A percentile compares a stretch with the other conserved stretches of the same genome.
phyloP scores from a whole-genome alignment of 345 rosid species.

The Citrus mangshanensis region DNA sequence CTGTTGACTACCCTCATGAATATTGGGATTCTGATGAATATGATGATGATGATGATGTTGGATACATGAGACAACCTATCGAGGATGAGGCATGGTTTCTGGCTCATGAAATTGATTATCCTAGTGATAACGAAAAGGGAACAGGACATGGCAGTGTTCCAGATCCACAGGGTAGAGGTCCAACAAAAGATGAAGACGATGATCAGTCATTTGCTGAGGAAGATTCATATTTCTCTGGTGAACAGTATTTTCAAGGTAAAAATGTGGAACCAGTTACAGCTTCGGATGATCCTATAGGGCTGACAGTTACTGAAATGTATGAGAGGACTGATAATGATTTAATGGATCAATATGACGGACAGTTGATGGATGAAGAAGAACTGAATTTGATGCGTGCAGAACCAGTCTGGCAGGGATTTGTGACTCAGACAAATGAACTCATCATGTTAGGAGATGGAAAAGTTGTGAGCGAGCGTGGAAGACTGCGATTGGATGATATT shows the following conservation, averaged over 20 bases:
- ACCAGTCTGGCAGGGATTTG: constrained; percentile 98
- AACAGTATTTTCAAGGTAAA: constrained; percentile 66
- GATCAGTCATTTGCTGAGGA: constrained; percentile 94
- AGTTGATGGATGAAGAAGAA: constrained; percentile 84
- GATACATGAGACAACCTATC: constrained; percentile 94
- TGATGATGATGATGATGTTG: constrained; percentile 97
- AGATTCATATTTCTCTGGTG: constrained; percentile 94
- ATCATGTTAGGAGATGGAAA: constrained; percentile 57
- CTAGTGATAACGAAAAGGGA: constrained; percentile 97
- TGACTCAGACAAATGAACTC: constrained; percentile 74
- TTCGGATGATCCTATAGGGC: constrained; percentile 75
- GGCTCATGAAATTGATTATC: constrained; percentile 98
- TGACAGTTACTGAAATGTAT: constrained; percentile 64
- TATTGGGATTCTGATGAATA: constrained; percentile 99
- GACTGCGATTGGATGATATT: constrained; percentile 51
- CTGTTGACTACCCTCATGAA: constrained; percentile 83
- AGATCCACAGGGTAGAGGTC: constrained; percentile 75
- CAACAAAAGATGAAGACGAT: constrained; percentile 79
- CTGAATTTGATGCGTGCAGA: constrained; percentile 70
- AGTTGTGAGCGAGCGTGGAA: constrained; percentile 43
- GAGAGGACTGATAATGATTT: constrained; percentile 57
- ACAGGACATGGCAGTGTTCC: constrained; percentile 78
- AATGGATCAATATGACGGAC: constrained; percentile 72
- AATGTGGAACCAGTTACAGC: constrained; percentile 53
- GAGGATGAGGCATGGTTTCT: constrained; percentile 99